These are phyloP conservation scores for Nectriaceae sp. DNA, from an alignment of 2,329 filamentous ascomycete species.

Conservation along the genomic window DNA sequence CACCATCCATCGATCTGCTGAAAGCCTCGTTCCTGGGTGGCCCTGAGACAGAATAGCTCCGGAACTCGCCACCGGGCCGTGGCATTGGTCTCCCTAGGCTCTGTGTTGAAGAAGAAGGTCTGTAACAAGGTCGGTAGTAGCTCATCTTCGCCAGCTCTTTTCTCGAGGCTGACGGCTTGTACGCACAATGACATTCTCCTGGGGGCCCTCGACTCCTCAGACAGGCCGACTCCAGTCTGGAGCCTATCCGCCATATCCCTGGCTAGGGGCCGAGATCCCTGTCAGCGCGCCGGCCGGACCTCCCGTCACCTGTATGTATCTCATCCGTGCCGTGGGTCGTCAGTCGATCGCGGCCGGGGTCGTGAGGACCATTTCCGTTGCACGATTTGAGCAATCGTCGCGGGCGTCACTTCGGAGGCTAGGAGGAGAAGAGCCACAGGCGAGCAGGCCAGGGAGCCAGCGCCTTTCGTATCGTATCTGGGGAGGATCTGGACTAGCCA, in stretches of 20 bases:
- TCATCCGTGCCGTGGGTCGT: slow-evolving; percentile 23
- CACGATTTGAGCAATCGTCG: not conserved
- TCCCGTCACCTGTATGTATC: slow-evolving; percentile 24
- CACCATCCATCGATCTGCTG: slow-evolving; percentile 11
- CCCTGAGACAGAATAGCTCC: slow-evolving; percentile 18
- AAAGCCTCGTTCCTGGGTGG: slow-evolving; percentile 22
- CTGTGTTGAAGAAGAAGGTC: slow-evolving; percentile 16
- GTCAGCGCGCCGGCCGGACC: slow-evolving; percentile 23
- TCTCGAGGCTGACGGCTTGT: slow-evolving; percentile 19
- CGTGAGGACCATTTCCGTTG: not conserved
- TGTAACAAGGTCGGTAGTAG: not conserved
- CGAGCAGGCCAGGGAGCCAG: slow-evolving; percentile 12
- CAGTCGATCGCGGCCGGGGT: slow-evolving; percentile 27
- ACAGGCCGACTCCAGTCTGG: not conserved
- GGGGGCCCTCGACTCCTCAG: not conserved
- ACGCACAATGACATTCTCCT: slow-evolving; percentile 13
- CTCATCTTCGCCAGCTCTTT: not conserved
- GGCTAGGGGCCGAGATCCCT: slow-evolving; percentile 20
- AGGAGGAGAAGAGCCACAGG: not conserved
- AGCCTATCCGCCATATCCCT: slow-evolving; percentile 4
- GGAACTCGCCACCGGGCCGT: slow-evolving; percentile 18
- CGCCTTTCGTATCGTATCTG: slow-evolving; percentile 28
- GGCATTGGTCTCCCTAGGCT: slow-evolving; percentile 20
- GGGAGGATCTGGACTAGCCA: slow-evolving; percentile 29
- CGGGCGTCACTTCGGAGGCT: not conserved